Base-by-base conservation (phyloP, 1,284 basidiomycete genomes). In the Malassezia pachydermatis region DNA sequence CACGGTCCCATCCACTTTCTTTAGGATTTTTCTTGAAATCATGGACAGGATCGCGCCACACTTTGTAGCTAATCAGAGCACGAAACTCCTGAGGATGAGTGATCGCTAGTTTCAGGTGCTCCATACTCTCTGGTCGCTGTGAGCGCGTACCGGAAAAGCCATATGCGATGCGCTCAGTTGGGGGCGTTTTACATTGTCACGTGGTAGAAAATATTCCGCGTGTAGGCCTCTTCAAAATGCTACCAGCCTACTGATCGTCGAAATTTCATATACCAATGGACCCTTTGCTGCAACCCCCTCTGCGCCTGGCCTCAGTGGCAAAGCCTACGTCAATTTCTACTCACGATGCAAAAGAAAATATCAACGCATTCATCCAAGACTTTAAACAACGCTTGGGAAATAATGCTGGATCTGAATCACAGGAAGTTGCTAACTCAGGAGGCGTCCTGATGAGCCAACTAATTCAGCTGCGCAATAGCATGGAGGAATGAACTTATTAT, bases 21-120 rank as follows among this genome's bases (percentile, higher is more conserved):
- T 65, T 62, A 7, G 72, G 65, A 54, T 74, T 64, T 41, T 55
- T 40, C 47, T 63, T 67, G 58, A 75, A 73, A 45, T 63, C 65
- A 63, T 74, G 72, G 37, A 73, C 62, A 13, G 74, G 74, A 49
- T 75, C 74, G 37, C 73, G 67, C 74, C 74, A 75, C 29, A 75
- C 59, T 48, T 70, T 71, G 68, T 73, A 75, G 36, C 58, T 60
- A 46, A 75, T 60, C 52, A 74, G 59, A 17, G 64, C 55, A 32
- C 70, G 67, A 28, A 67, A 57, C 57, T 75, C 74, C 42, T 51
- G 48, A 0, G 74, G 74, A 37, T 65, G 66, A 33, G 58, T 57
- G 25, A 67, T 23, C 19, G 51, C 53, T 20, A 36, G 28, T 34
- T 41, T 36, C 22, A 47, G 20, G 32, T 32, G 13, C 30, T 43